phyloP scores from a whole-genome alignment of 768 basidiomycete genomes.

The Pisolithus sp. region DNA sequence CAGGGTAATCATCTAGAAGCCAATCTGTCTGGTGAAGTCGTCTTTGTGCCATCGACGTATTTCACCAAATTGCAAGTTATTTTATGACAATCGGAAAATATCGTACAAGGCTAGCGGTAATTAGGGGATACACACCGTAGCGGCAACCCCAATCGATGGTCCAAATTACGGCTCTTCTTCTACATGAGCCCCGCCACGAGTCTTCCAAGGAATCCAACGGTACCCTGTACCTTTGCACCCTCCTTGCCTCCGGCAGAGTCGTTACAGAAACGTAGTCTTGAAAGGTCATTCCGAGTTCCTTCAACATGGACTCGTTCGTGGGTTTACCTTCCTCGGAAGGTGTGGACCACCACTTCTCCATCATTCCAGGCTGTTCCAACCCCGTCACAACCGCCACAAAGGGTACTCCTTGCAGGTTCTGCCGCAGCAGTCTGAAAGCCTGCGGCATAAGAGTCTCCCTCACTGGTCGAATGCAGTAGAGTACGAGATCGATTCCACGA shows the following conservation, averaged over 20 bases:
- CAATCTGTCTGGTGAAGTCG: no score
- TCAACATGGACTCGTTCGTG: conserved; percentile 27
- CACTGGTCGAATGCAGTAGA: conserved; percentile 15
- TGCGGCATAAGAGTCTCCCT: conserved; percentile 3
- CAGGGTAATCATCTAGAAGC: no score
- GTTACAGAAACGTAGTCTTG: conserved; percentile 35
- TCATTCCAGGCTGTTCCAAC: conserved; percentile 22
- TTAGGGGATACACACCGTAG: no score
- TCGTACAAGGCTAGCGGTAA: no score
- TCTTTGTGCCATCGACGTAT: no score
- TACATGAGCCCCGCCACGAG: neutral
- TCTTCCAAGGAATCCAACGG: neutral
- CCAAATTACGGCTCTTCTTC: no score
- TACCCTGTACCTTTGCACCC: conserved; percentile 1
- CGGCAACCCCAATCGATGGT: no score
- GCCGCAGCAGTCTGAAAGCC: neutral
- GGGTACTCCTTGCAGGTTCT: conserved; percentile 21
- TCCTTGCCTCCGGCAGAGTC: conserved; percentile 16
- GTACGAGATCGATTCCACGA: conserved; percentile 15
- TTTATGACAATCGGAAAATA: no score
- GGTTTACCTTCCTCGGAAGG: neutral
- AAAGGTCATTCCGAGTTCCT: conserved; percentile 21
- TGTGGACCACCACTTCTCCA: conserved; percentile 28
- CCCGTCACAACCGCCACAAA: conserved; percentile 31
- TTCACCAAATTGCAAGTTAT: no score